phyloP scores from a whole-genome alignment of 163 green algal genomes.

The Scenedesmus sp. region DNA sequence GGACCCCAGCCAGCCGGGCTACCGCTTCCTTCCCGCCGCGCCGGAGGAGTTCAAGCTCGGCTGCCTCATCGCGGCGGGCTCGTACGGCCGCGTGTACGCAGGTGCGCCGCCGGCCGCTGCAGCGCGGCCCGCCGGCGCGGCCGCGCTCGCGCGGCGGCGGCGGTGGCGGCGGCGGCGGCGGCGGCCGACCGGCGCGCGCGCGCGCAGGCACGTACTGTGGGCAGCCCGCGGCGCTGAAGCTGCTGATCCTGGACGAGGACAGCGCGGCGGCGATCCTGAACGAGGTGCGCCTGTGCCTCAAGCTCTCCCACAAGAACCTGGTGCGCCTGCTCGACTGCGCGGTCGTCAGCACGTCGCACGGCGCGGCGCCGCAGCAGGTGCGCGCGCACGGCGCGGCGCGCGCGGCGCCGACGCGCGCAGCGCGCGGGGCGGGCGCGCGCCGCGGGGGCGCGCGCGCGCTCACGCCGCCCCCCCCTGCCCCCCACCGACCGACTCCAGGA shows the following conservation, averaged over 20 bases:
- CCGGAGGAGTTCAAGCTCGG: slow-evolving; percentile 34
- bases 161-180: neutral
- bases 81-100: slow-evolving; percentile 34
- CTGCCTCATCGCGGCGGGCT: slow-evolving; percentile 20
- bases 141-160: neutral
- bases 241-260: slow-evolving; percentile 41
- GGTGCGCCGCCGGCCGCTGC: slow-evolving; percentile 5
- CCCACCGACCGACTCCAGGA: neutral
- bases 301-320: slow-evolving; percentile 38
- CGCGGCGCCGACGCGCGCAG: too few species aligned
- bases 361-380: neutral
- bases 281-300: slow-evolving; percentile 38
- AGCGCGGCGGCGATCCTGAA: slow-evolving; percentile 22
- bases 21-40: neutral
- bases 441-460: too few species aligned
- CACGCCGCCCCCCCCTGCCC: too few species aligned
- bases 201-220: slow-evolving; percentile 26
- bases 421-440: too few species aligned
- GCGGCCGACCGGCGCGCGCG: neutral
- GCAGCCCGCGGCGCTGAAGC: slow-evolving; percentile 29
- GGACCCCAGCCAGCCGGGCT: too few species aligned
- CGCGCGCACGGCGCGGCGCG: too few species aligned
- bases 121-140: neutral
- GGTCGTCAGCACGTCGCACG: slow-evolving; percentile 6
- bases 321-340: slow-evolving; percentile 38